Evolutionary conservation across 225 moss, liverwort and hornwort genomes (phyloP), one percentile per base, ranked within the genome.

Genomic region (Thuidium tamariscinum): DNA sequence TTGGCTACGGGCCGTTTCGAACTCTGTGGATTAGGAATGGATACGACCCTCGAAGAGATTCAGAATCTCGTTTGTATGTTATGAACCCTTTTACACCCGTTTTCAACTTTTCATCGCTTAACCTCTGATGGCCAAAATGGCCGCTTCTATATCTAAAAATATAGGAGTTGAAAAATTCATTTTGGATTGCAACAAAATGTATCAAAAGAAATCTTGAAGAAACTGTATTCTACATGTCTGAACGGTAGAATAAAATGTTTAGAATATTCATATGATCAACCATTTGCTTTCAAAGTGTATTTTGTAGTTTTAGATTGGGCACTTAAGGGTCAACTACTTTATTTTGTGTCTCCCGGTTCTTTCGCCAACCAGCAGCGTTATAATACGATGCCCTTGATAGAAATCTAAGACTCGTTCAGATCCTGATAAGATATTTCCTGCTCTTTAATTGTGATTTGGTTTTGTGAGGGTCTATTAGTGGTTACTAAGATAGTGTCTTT

Each of bases 11-110:
- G 51, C 99, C 99, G 19, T 99, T 95, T 88, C 93, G 99, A 63
- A 94, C 94, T 70, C 91, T 97, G 20, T 99, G 99, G 99, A 95
- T 99, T 66, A 95, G 89, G 87, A 96, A 97, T 92, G 99, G 99
- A 79, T 99, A 97, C 89, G 99, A 99, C 67, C 99, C 99, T 86
- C 96, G 99, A 71, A 81, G 82, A 90, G 95, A 97, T 91, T 88
- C 99, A 74, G 95, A 96, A 86, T 97, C 99, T 86, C 94, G 99
- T 69, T 92, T 92, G 89, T 96, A 93, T 84, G 94, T 89, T 41
- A 25, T 63, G 56, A 66, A 32, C 20, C n/a, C 57, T 82, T 79
- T 42, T 26, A 22, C 34, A 42, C 63, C 42, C 63, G 57, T 81
- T 83, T 83, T 55, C 82, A 71, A 72, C 44, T 81, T 83, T 83